Evolutionary conservation across 2,329 filamentous ascomycete species (phyloP), one percentile per base, ranked within the genome.

Genomic region (Colletotrichum kahawae): DNA sequence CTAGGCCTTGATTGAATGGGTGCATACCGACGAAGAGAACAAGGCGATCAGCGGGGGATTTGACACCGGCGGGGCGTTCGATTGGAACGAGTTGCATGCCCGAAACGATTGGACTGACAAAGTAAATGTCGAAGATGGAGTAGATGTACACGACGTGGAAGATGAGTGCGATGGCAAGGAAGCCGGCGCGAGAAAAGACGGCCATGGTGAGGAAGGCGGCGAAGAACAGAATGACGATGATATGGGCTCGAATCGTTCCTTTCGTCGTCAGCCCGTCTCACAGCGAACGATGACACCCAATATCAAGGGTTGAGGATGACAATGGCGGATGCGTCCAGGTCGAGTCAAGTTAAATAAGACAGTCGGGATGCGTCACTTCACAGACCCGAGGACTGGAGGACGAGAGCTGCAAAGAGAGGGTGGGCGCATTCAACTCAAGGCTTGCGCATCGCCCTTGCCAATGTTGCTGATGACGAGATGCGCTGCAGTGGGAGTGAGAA

Each of bases 111-210:
- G 97, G 97, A 83, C 95, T 98, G 82, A 98, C 95, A 82, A 99
- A 99, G 86, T 99, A 98, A 78, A 98, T 97, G 84, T 98, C 96
- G 86, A 99, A 99, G 81, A 98, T 98, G 75, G 95, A 98, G 82
- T 93, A 94, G 71, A 98, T 93, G 84, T 99, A 99, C 78, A 98
- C 91, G 69, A 98, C 84, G 85, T 99, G 97, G 83, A 99, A 99
- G 76, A 96, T 87, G 82, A 98, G 91, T 79, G 97, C 97, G 82
- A 98, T 91, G 82, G 93, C 93, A 84, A 98, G 86, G 83, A 99
- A 98, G 82, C 93, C 93, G 82, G 94, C 91, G 82, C 96, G 95
- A 79, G 86, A 87, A 78, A 89, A 85, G 75, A 86, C 82, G 77
- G 89, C 89, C 91, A 93, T 93, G 79, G 64, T 78, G 80, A 59